A percentile compares a stretch with the other conserved stretches of the same genome.
Evolutionary conservation across 306 rosid genomes (phyloP).

Genomic region (Vicia sativa): DNA sequence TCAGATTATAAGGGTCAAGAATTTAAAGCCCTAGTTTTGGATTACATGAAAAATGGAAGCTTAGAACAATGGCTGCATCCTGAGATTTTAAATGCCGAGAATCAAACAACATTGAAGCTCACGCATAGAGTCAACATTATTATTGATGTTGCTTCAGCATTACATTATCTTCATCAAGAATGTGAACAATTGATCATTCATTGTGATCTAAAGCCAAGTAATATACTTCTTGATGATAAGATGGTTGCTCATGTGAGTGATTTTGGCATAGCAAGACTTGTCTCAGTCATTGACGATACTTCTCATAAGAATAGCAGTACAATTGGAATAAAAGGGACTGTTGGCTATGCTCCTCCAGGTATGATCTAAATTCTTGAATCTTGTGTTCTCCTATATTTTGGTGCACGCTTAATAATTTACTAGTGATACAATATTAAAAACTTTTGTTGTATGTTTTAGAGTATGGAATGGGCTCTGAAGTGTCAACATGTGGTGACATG

Average conservation of each 20-base stretch:
- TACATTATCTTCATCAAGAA: slow-evolving; percentile 30
- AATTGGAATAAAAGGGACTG: too few relatives aligned
- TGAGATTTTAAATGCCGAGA: background rate
- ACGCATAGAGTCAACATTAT: slow-evolving; percentile 18
- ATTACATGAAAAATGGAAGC: slow-evolving; percentile 33
- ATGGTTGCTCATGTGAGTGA: slow-evolving; percentile 30
- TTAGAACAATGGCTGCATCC: slow-evolving; percentile 35
- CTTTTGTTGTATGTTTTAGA: too few relatives aligned
- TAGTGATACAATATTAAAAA: too few relatives aligned
- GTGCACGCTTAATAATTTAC: too few relatives aligned
- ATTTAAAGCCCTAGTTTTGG: slow-evolving; percentile 37
- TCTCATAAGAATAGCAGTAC: too few relatives aligned
- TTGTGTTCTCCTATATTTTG: too few relatives aligned
- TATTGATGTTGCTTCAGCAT: slow-evolving; percentile 23
- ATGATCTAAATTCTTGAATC: too few relatives aligned
- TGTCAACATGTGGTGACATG: too few relatives aligned
- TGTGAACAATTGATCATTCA: slow-evolving; percentile 19
- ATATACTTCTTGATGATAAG: slow-evolving; percentile 31
- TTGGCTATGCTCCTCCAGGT: too few relatives aligned
- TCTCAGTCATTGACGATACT: background rate
- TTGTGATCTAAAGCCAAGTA: slow-evolving; percentile 40
- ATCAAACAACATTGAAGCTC: background rate
- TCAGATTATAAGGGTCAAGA: slow-evolving; percentile 29
- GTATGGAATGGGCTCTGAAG: too few relatives aligned
- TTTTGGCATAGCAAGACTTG: slow-evolving; percentile 31